These are phyloP conservation scores for Pelargonium myrrhifolium DNA, from an alignment of 441 rosid genomes.

Conservation along the genomic window DNA sequence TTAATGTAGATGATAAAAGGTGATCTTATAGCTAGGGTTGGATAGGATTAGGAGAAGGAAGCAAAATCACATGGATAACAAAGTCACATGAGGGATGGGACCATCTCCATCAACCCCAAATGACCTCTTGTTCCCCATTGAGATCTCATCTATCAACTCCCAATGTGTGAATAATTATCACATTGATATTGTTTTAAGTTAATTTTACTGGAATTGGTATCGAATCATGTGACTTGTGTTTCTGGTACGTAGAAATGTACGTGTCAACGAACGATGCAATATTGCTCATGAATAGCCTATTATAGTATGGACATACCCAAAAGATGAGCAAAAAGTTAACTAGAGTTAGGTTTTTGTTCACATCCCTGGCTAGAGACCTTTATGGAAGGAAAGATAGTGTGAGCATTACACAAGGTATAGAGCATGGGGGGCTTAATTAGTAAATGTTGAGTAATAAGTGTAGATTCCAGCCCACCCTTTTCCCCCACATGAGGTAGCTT, in stretches of 20 bases:
- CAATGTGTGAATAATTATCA: too few relatives aligned
- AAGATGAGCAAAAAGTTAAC: neutral
- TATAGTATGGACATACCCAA: too few relatives aligned
- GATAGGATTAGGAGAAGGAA: conserved; percentile 14
- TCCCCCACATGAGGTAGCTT: neutral
- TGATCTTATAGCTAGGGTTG: conserved; percentile 21
- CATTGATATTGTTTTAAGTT: too few relatives aligned
- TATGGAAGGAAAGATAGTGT: neutral
- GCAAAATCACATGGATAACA: conserved; percentile 48
- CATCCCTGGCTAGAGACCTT: too few relatives aligned
- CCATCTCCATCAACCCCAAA: too few relatives aligned
- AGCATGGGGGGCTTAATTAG: neutral
- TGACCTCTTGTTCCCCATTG: too few relatives aligned
- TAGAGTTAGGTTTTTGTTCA: conserved; percentile 1
- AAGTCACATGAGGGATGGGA: conserved; percentile 37
- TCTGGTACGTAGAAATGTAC: too few relatives aligned
- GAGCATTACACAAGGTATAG: neutral
- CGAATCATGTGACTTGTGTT: too few relatives aligned
- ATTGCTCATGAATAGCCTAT: neutral
- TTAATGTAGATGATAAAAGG: conserved; percentile 12
- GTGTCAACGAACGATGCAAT: too few relatives aligned
- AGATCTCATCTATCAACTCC: too few relatives aligned
- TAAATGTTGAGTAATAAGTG: neutral
- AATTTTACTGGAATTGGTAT: too few relatives aligned
- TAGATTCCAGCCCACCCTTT: neutral